phyloP scores from a whole-genome alignment of 1,139 yeast species.

The Zygosaccharomyces pseudobailii region DNA sequence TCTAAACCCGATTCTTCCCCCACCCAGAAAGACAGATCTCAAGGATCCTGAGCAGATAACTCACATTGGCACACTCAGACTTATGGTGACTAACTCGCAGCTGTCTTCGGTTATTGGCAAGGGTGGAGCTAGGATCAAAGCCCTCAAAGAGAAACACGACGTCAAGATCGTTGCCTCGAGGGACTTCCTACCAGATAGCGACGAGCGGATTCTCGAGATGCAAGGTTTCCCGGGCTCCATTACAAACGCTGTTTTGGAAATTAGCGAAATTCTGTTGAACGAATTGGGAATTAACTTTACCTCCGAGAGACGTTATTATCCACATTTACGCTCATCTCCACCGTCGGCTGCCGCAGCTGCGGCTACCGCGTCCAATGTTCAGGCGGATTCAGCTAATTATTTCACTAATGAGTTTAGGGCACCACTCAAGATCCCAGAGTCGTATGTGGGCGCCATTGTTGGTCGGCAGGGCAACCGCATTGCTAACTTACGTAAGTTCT shows the following conservation, averaged over 20 bases:
- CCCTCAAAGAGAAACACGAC: slow-evolving; percentile 62
- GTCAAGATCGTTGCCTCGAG: slow-evolving; percentile 88
- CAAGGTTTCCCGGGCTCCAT: slow-evolving; percentile 74
- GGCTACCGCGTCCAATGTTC: background rate
- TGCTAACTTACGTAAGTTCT: slow-evolving; percentile 75
- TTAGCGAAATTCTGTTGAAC: slow-evolving; percentile 26
- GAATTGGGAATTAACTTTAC: slow-evolving; percentile 22
- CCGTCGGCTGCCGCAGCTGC: background rate
- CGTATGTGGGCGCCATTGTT: slow-evolving; percentile 84
- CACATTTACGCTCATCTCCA: slow-evolving; percentile 16
- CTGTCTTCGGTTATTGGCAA: slow-evolving; percentile 90
- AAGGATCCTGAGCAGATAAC: slow-evolving; percentile 20
- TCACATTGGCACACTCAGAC: slow-evolving; percentile 44
- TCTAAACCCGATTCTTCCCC: slow-evolving; percentile 34
- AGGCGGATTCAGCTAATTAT: background rate
- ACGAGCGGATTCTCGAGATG: slow-evolving; percentile 83
- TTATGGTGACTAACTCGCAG: slow-evolving; percentile 78
- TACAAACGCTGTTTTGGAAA: slow-evolving; percentile 59
- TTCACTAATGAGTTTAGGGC: slow-evolving; percentile 21
- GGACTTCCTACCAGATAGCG: slow-evolving; percentile 75
- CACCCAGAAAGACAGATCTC: slow-evolving; percentile 24
- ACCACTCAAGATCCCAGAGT: slow-evolving; percentile 55
- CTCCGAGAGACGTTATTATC: slow-evolving; percentile 24
- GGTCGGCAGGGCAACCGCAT: slow-evolving; percentile 85
- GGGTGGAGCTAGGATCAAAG: slow-evolving; percentile 76